Evolutionary conservation across 129 eudicot species (phyloP).

Genomic region (Arctium minus): DNA sequence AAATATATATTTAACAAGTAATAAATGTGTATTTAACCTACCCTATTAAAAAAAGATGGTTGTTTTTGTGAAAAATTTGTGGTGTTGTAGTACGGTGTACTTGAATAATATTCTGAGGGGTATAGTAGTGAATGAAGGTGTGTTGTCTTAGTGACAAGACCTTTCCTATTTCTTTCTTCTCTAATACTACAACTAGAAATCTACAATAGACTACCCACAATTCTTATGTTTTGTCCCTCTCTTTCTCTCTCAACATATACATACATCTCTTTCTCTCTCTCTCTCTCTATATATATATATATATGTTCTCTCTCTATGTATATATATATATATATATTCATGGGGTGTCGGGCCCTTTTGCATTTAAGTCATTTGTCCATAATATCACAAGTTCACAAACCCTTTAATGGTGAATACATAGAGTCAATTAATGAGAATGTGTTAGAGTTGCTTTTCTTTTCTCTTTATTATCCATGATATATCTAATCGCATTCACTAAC

Average conservation of each 20-base stretch:
- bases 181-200: constrained; percentile 22
- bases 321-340: background rate
- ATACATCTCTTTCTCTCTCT: background rate
- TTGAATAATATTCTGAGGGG: constrained; percentile 28
- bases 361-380: constrained; percentile 26
- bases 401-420: constrained; percentile 6
- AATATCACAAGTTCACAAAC: background rate
- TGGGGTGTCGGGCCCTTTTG: constrained; percentile 17
- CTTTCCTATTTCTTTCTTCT: constrained; percentile 33
- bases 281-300: background rate
- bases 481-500: constrained; percentile 21
- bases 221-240: background rate
- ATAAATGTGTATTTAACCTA: too few species aligned
- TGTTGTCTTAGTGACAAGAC: constrained; percentile 44
- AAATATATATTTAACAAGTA: too few species aligned
- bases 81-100: constrained; percentile 31
- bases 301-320: too few species aligned
- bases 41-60: too few species aligned
- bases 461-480: background rate
- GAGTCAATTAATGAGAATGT: constrained; percentile 8
- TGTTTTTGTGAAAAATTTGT: background rate
- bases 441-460: constrained; percentile 13
- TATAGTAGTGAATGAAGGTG: constrained; percentile 28
- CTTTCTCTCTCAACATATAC: background rate
- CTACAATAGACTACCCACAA: constrained; percentile 15